phyloP scores from a whole-genome alignment of 2,329 filamentous ascomycete genomes.

The Pestalotiopsis sp. region DNA sequence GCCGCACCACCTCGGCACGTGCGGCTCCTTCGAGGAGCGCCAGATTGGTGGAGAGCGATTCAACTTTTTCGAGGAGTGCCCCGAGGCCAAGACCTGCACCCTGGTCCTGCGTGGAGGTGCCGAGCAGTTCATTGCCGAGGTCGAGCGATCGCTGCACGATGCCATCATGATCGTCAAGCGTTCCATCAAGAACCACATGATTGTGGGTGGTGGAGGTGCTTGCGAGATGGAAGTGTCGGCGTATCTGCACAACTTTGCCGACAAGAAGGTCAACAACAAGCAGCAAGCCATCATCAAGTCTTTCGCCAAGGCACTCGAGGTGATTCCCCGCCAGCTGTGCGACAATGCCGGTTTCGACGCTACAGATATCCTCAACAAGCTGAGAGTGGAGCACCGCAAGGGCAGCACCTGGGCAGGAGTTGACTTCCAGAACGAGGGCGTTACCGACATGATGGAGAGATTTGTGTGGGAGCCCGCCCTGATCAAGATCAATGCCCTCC shows the following conservation, averaged over 20 bases:
- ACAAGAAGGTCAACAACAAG: constrained; percentile 91
- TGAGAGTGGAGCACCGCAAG: constrained; percentile 95
- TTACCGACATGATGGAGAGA: constrained; percentile 89
- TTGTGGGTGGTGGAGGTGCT: constrained; percentile 93
- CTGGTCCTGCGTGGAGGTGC: constrained; percentile 92
- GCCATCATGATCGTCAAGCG: constrained; percentile 99
- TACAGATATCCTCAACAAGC: constrained; percentile 94
- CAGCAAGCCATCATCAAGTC: constrained; percentile 98
- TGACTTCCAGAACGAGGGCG: constrained; percentile 90
- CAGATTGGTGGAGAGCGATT: constrained; percentile 97
- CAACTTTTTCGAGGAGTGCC: constrained; percentile 98
- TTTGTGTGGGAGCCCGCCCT: constrained; percentile 98
- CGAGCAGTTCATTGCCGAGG: constrained; percentile 98
- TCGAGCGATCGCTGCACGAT: constrained; percentile 95
- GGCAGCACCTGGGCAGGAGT: constrained; percentile 94
- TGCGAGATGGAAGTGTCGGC: constrained; percentile 96
- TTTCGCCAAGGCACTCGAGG: constrained; percentile 95
- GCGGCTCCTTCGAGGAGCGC: constrained; percentile 88
- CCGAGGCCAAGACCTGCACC: constrained; percentile 94
- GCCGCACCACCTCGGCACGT: constrained; percentile 85
- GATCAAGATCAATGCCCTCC: constrained; percentile 96
- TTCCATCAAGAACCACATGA: constrained; percentile 89
- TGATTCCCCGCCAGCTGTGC: constrained; percentile 94
- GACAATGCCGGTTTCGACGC: constrained; percentile 99
- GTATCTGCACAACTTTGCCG: constrained; percentile 89